Percentiles rank a stretch among this genome's conserved stretches.
Evolutionary conservation across 2,329 filamentous ascomycete species (phyloP).

Genomic region (Tolypocladium nubicola): DNA sequence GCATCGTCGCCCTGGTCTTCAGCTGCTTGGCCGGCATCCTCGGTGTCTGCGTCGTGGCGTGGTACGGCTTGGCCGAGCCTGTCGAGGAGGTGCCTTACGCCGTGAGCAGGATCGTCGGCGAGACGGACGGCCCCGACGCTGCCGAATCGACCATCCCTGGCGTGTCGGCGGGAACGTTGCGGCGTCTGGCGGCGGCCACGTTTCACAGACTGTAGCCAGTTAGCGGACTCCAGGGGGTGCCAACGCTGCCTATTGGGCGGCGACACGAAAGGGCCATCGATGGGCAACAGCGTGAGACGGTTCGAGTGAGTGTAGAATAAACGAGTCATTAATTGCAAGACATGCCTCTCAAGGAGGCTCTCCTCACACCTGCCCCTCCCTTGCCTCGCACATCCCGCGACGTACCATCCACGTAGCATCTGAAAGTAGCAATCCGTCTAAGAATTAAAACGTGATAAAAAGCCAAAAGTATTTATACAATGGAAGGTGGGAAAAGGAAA

Average conservation of each 20-base stretch:
- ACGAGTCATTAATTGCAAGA: not conserved
- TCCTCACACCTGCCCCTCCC: not conserved
- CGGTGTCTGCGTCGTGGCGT: conserved; percentile 55
- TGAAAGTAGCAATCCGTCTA: not conserved
- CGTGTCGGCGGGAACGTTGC: not conserved
- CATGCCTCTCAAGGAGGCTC: not conserved
- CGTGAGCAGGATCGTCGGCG: conserved; percentile 3
- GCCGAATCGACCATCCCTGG: not conserved
- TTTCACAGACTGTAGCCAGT: not conserved
- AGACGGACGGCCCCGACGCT: not conserved
- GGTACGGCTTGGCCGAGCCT: conserved; percentile 42
- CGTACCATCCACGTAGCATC: not conserved
- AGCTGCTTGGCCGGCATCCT: conserved; percentile 58
- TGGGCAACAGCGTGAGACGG: not conserved
- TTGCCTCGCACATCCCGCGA: not conserved
- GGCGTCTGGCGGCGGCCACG: not conserved
- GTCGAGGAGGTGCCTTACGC: conserved; percentile 5
- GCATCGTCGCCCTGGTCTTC: conserved; percentile 66
- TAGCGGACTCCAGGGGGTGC: not conserved
- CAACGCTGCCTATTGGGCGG: not conserved
- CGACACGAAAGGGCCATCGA: not conserved
- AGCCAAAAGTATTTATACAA: not conserved
- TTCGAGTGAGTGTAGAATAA: not conserved
- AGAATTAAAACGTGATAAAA: not conserved
- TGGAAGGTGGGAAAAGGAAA: not conserved